Base-by-base conservation (phyloP, 2,329 filamentous ascomycete species). In the Trichoderma sp. region DNA sequence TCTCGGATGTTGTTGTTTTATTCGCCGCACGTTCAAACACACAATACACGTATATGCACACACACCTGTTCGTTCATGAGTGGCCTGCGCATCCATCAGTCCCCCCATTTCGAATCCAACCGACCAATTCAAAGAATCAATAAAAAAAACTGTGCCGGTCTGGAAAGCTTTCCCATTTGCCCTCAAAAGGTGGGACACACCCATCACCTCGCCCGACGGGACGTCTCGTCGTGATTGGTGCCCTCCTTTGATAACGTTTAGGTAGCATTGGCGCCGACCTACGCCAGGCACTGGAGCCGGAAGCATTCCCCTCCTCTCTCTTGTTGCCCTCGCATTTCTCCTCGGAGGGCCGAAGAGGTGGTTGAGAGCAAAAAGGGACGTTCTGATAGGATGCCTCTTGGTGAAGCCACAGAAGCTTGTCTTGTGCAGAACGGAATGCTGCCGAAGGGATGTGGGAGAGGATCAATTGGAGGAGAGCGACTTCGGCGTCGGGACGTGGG, bases 201-300 rank as follows among this genome's bases (percentile, higher is more conserved):
- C 60, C 61, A 63, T 63, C 31, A 57, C 27, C 24, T 66, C 55
- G 63, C 63, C 63, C 63, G 55, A 67, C 63, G 57, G 65, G 57
- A 53, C 65, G 49, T 60, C 49, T 53, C 3, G 57, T 47, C 40
- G 40, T 24, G 65, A 68, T 68, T 68, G 65, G 65, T 68, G 65
- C 65, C 65, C 65, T 68, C 65, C 58, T 61, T 67, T 67, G 64
- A 67, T 67, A 67, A 67, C 64, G 64, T 67, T 67, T 59, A 67
- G 64, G 64, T 67, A 67, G 64, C 64, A 67, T 67, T 59, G 63
- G 63, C 63, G 63, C 63, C 63, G 63, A 66, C 53, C 21, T 58
- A 43, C 64, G 64, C 64, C 64, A 67, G 64, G 64, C 40, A 67
- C 64, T 66, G 64, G 49, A 19, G 29, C 40, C 29, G 14, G 43